These are phyloP conservation scores for Isabelozyma rhagii DNA, from an alignment of 805 yeast genomes.

Conservation along the genomic window DNA sequence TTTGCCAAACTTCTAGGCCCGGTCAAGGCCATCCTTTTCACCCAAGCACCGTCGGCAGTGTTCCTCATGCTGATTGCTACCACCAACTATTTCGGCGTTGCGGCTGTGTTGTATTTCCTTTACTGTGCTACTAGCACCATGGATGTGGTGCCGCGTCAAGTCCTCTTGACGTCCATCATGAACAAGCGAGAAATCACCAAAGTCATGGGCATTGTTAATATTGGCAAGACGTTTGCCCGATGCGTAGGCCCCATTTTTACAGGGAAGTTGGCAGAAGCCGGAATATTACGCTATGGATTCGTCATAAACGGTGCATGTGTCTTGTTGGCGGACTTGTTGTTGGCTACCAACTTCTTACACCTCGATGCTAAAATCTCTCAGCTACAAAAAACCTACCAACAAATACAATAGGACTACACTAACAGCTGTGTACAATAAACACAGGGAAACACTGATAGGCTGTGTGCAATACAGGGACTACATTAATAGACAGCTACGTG, in stretches of 20 bases:
- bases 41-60: constrained; percentile 76
- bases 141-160: constrained; percentile 92
- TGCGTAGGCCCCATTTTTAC: constrained; percentile 79
- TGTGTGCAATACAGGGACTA: no score
- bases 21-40: constrained; percentile 65
- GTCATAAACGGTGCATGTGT: constrained; percentile 50
- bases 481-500: no score
- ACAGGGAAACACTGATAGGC: no score
- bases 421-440: no score
- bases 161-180: constrained; percentile 67
- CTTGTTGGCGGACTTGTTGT: constrained; percentile 45
- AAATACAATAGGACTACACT: neutral
- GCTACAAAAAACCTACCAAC: constrained; percentile 7
- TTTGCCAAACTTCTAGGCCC: constrained; percentile 73
- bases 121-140: constrained; percentile 68
- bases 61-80: constrained; percentile 46
- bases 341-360: constrained; percentile 40
- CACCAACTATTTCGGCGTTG: constrained; percentile 31
- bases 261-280: constrained; percentile 62
- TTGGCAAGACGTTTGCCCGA: constrained; percentile 81
- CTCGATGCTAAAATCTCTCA: constrained; percentile 33
- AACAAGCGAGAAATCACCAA: constrained; percentile 61
- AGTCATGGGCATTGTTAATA: constrained; percentile 82
- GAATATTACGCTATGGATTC: constrained; percentile 48
- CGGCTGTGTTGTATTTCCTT: constrained; percentile 50